These are phyloP conservation scores for Hymenoscyphus fructigenus DNA, from an alignment of 2,329 filamentous ascomycete species.

Conservation along the genomic window DNA sequence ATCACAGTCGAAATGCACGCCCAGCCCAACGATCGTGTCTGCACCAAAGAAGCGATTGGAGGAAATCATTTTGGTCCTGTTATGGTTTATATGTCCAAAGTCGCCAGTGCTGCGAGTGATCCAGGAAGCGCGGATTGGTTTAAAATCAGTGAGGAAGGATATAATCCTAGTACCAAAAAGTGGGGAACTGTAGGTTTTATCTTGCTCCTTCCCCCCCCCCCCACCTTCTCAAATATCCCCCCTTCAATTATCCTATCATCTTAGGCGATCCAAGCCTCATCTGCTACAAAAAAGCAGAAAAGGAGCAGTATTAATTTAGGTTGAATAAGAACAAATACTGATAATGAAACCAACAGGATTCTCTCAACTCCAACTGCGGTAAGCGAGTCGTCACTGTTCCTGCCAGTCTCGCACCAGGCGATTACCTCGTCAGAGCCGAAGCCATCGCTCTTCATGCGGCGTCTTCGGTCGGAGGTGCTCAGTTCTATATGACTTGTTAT, in stretches of 20 bases:
- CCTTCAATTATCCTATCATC: too few species aligned
- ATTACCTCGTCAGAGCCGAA: conserved; percentile 56
- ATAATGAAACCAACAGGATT: conserved; percentile 6
- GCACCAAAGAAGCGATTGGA: conserved; percentile 50
- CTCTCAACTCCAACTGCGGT: conserved; percentile 41
- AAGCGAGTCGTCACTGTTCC: conserved; percentile 52
- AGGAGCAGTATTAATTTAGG: not conserved
- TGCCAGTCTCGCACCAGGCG: conserved; percentile 49
- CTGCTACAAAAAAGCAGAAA: not conserved
- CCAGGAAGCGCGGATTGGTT: conserved; percentile 48
- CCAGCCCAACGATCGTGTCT: conserved; percentile 48
- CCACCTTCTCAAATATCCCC: too few species aligned
- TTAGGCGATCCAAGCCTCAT: too few species aligned
- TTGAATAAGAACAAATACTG: not conserved
- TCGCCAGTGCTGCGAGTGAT: conserved; percentile 47
- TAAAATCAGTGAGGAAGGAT: conserved; percentile 44
- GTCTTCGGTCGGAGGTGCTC: conserved; percentile 38
- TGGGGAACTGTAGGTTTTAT: conserved; percentile 16
- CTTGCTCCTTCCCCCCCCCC: not conserved
- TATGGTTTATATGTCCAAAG: conserved; percentile 51
- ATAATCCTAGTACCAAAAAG: conserved; percentile 11
- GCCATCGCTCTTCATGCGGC: conserved; percentile 55
- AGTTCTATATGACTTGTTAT: conserved; percentile 41
- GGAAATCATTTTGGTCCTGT: conserved; percentile 55
- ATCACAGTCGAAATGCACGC: conserved; percentile 60